These are phyloP conservation scores for Lecanosticta acicola DNA, from an alignment of 2,329 filamentous ascomycete species.

Conservation along the genomic window DNA sequence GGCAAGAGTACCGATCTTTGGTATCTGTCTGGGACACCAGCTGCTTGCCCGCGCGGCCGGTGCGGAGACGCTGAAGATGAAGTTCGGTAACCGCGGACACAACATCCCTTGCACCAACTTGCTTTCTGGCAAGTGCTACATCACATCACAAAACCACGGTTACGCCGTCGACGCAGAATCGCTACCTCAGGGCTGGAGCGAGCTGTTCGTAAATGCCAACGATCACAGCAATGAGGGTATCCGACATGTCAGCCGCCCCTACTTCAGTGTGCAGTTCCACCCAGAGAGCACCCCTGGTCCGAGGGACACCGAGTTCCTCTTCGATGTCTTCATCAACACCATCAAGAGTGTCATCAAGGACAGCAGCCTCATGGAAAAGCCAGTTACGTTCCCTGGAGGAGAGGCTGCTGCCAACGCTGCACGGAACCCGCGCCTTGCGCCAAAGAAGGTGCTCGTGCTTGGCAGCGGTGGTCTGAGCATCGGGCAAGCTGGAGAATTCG, in stretches of 20 bases:
- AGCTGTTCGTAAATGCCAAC: slow-evolving; percentile 97
- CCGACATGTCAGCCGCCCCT: slow-evolving; percentile 74
- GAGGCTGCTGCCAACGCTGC: slow-evolving; percentile 71
- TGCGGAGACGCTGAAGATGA: slow-evolving; percentile 88
- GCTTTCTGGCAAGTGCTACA: slow-evolving; percentile 94
- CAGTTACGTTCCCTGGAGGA: slow-evolving; percentile 84
- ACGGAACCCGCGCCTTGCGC: slow-evolving; percentile 69
- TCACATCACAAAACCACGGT: slow-evolving; percentile 98
- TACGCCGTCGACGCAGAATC: slow-evolving; percentile 81
- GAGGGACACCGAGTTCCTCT: slow-evolving; percentile 90
- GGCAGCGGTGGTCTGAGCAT: slow-evolving; percentile 95
- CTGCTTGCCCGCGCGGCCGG: slow-evolving; percentile 83
- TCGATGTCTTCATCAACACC: slow-evolving; percentile 90
- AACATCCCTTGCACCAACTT: slow-evolving; percentile 98
- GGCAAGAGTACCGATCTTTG: slow-evolving; percentile 81
- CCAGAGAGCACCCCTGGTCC: slow-evolving; percentile 95
- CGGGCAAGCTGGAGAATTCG: slow-evolving; percentile 95
- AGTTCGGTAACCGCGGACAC: slow-evolving; percentile 97
- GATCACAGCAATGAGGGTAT: slow-evolving; percentile 98
- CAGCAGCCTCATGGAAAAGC: slow-evolving; percentile 59
- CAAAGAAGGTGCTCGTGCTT: slow-evolving; percentile 91
- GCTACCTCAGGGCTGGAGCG: slow-evolving; percentile 74
- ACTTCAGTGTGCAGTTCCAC: slow-evolving; percentile 99
- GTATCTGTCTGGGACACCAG: slow-evolving; percentile 94
- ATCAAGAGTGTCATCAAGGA: slow-evolving; percentile 68